phyloP scores from a whole-genome alignment of 2,329 filamentous ascomycete genomes.

The Beauveria medogensis region DNA sequence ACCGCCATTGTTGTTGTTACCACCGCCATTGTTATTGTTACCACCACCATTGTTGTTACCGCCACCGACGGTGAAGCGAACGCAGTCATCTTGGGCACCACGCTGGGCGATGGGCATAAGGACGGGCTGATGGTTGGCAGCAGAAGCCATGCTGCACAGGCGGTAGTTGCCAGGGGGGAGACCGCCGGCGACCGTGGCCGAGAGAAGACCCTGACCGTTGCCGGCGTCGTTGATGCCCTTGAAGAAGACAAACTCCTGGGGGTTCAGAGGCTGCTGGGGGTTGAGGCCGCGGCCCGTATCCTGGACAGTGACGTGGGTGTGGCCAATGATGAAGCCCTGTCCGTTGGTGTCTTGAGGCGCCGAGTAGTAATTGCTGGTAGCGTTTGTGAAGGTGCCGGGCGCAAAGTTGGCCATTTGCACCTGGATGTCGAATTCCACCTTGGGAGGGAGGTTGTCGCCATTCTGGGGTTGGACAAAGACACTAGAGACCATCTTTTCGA shows the following conservation, averaged over 20 bases:
- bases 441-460: slow-evolving; percentile 36
- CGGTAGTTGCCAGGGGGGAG: slow-evolving; percentile 57
- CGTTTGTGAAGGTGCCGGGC: slow-evolving; percentile 54
- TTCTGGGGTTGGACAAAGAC: slow-evolving; percentile 47
- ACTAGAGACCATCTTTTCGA: slow-evolving; percentile 48
- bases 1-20: slow-evolving; percentile 18
- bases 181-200: slow-evolving; percentile 46
- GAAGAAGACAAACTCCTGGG: slow-evolving; percentile 52
- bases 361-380: slow-evolving; percentile 51
- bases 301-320: slow-evolving; percentile 53
- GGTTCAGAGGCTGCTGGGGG: slow-evolving; percentile 43
- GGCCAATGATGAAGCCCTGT: slow-evolving; percentile 45
- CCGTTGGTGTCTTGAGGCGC: slow-evolving; percentile 46
- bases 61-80: slow-evolving; percentile 46
- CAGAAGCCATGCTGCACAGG: slow-evolving; percentile 53
- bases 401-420: slow-evolving; percentile 45
- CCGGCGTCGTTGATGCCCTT: slow-evolving; percentile 58
- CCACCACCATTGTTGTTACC: slow-evolving; percentile 18
- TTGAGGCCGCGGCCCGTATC: slow-evolving; percentile 42
- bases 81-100: slow-evolving; percentile 58
- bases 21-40: slow-evolving; percentile 18
- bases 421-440: slow-evolving; percentile 44
- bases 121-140: slow-evolving; percentile 60
- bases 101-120: slow-evolving; percentile 60
- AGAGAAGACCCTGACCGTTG: slow-evolving; percentile 45